Evolutionary conservation across 352 stramenopile species (phyloP).

Genomic region (Globisporangium rhizosaccharum): DNA sequence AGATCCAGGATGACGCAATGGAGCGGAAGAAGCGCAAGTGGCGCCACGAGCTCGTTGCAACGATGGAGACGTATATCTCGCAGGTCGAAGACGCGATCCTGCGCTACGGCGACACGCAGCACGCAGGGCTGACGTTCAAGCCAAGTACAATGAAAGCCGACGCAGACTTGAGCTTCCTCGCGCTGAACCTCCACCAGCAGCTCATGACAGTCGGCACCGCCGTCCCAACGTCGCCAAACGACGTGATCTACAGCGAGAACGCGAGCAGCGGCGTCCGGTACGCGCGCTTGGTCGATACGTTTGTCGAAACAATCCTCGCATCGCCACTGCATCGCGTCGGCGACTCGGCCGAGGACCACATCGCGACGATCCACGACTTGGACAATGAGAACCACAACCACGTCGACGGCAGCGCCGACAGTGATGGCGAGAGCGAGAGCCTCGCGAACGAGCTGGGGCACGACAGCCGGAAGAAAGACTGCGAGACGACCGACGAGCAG

Average conservation of each 20-base stretch:
- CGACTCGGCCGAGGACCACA: constrained; percentile 6
- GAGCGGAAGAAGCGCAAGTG: constrained; percentile 79
- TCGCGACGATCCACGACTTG: constrained; percentile 13
- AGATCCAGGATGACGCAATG: constrained; percentile 79
- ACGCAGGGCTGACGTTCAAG: constrained; percentile 77
- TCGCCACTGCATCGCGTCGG: constrained; percentile 21
- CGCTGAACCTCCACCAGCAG: constrained; percentile 83
- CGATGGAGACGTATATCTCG: constrained; percentile 80
- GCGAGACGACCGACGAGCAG: constrained; percentile 2
- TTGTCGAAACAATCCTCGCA: constrained; percentile 36
- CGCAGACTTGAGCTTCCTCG: constrained; percentile 64
- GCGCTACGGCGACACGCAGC: constrained; percentile 60
- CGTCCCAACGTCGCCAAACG: constrained; percentile 50
- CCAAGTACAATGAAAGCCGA: constrained; percentile 86
- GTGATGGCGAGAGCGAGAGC: constrained; percentile 20
- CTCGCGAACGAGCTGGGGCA: constrained; percentile 20
- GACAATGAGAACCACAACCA: constrained; percentile 16
- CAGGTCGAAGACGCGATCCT: constrained; percentile 74
- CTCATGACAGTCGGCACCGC: constrained; percentile 72
- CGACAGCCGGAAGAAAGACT: constrained; percentile 8
- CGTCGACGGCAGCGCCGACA: constrained; percentile 13
- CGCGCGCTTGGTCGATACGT: constrained; percentile 48
- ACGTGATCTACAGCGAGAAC: constrained; percentile 39
- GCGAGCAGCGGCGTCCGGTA: constrained; percentile 33
- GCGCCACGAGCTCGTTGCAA: constrained; percentile 62